Base-by-base conservation (phyloP, 352 stramenopile genomes). In the Globisporangium megalacanthum region DNA sequence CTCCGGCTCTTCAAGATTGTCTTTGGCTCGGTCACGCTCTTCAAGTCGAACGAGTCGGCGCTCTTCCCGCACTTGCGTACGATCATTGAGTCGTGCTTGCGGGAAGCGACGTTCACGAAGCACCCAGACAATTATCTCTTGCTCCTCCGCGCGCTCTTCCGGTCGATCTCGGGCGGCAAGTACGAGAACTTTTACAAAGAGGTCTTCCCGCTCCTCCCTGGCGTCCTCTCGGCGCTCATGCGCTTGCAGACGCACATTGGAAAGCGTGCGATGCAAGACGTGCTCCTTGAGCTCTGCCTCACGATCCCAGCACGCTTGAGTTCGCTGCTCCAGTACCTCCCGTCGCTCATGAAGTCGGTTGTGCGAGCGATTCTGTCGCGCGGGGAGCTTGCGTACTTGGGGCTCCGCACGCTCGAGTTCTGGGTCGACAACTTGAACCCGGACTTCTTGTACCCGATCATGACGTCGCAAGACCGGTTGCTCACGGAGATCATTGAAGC, bases 371-470 rank as follows among this genome's bases (percentile, higher is more conserved):
- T 99, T 11, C 59, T 97, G 57, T 97, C 91, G 14, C 85, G 94
- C 1, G 95, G 94, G 15, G 96, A 99, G 70, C 73, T 99, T 3
- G 87, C 96, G 13, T 98, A 98, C 57, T 75, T 99, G 39, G 96
- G 91, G 36, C 69, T 99, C 33, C 81, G 92, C 6, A 98, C 93
- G 22, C 77, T 99, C 2, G 97, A 99, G 73, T 99, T 99, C 68
- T 99, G 96, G 97, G 89, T 99, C 8, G 97, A 99, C 69, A 99
- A 99, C 68, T 70, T 99, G 15, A 98, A 98, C 69, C 90, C 96
- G 6, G 93, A 99, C 57, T 99, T 97, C 64, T 66, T 99, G 31
- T 97, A 97, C 69, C 84, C 87, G 41, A 94, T 97, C 63, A 95
- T 97, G 85, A 94, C 81, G 11, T 94, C 83, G 10, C 85, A 96